Evolutionary conservation across 306 rosid species (phyloP).

Genomic region (Sechiopsis laciniata): DNA sequence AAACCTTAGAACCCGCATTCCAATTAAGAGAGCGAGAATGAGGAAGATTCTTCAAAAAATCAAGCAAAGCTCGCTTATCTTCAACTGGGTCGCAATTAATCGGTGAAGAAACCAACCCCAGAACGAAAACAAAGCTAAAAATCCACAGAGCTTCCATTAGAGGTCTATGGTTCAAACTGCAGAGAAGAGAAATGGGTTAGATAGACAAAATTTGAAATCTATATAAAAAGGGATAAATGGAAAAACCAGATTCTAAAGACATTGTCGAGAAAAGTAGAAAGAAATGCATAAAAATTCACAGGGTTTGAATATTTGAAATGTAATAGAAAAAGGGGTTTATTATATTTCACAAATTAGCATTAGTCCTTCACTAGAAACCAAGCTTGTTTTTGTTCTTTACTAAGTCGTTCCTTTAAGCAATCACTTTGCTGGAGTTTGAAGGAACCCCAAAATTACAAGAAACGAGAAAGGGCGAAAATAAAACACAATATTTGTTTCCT

Average conservation of each 20-base stretch:
- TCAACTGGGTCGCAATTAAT: conserved; percentile 58
- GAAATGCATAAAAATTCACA: conserved; percentile 50
- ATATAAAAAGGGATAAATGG: conserved; percentile 23
- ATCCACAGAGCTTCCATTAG: conserved; percentile 38
- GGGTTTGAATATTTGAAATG: conserved; percentile 34
- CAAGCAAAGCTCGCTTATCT: conserved; percentile 69
- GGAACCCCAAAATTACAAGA: conserved; percentile 26
- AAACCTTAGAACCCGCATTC: conserved; percentile 44
- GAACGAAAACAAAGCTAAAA: conserved; percentile 31
- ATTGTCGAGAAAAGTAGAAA: conserved; percentile 64
- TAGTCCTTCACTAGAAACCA: conserved; percentile 33
- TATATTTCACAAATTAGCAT: conserved; percentile 26
- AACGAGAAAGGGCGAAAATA: conserved; percentile 8
- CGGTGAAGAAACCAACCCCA: conserved; percentile 36
- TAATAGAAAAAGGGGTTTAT: conserved; percentile 36
- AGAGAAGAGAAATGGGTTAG: conserved; percentile 10
- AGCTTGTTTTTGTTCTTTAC: conserved; percentile 44
- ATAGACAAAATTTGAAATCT: conserved; percentile 23
- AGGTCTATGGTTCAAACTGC: conserved; percentile 24
- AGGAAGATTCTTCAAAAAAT: conserved; percentile 46
- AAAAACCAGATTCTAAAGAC: conserved; percentile 50
- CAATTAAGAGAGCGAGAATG: conserved; percentile 66
- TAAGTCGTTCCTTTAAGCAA: conserved; percentile 31
- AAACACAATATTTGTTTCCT: not conserved
- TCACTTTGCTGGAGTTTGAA: conserved; percentile 27